Evolutionary conservation across 2,329 filamentous ascomycete species (phyloP).

Genomic region (Fusarium avenaceum): DNA sequence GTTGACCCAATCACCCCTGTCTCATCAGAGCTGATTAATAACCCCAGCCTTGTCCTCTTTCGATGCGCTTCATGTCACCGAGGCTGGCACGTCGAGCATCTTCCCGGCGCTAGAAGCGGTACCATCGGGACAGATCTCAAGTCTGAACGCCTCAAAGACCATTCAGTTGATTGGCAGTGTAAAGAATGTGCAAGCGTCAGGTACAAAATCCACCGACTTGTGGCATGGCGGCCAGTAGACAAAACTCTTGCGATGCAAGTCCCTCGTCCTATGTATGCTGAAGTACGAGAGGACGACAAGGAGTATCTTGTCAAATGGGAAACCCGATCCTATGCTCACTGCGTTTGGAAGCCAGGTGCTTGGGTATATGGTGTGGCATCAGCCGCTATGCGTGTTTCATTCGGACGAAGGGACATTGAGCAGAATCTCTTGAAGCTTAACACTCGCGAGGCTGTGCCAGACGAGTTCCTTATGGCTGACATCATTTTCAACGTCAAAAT

Average conservation of each 20-base stretch:
- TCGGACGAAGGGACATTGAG: slow-evolving; percentile 76
- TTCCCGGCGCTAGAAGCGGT: slow-evolving; percentile 66
- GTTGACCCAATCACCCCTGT: slow-evolving; percentile 81
- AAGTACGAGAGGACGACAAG: slow-evolving; percentile 74
- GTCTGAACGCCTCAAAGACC: slow-evolving; percentile 75
- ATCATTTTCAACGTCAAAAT: slow-evolving; percentile 86
- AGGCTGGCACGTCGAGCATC: slow-evolving; percentile 86
- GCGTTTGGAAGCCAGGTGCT: slow-evolving; percentile 86
- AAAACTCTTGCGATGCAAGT: slow-evolving; percentile 9
- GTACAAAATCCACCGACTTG: slow-evolving; percentile 79
- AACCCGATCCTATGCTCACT: slow-evolving; percentile 82
- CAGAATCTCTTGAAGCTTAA: slow-evolving; percentile 73
- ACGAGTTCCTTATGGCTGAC: slow-evolving; percentile 87
- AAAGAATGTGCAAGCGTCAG: slow-evolving; percentile 77
- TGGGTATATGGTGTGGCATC: slow-evolving; percentile 85
- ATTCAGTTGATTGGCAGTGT: slow-evolving; percentile 82
- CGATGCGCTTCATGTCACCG: slow-evolving; percentile 83
- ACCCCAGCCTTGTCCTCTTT: slow-evolving; percentile 81
- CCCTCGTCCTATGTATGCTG: slow-evolving; percentile 53
- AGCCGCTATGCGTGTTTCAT: slow-evolving; percentile 76
- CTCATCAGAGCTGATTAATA: slow-evolving; percentile 76
- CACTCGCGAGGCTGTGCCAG: slow-evolving; percentile 83
- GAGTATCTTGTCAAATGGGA: slow-evolving; percentile 96
- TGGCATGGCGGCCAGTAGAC: slow-evolving; percentile 85
- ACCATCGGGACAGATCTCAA: slow-evolving; percentile 53